Percentiles rank a stretch among this genome's conserved stretches.
phyloP scores from a whole-genome alignment of 257 asterid species.

The Ilex asprella region DNA sequence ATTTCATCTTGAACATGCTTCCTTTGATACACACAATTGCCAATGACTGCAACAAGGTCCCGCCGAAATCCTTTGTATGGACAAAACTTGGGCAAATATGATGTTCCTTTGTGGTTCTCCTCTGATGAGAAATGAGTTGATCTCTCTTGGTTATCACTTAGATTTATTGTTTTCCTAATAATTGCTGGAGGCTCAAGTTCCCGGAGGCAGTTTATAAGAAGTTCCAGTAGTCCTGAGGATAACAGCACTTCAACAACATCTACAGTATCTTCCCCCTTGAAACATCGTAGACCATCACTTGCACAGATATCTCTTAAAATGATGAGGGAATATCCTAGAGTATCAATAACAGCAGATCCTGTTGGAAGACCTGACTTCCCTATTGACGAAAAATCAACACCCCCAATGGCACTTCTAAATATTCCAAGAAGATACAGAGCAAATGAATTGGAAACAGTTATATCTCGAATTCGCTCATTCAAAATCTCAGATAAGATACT shows the following conservation, averaged over 20 bases:
- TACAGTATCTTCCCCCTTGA: constrained; percentile 13
- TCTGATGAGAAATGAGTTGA: too few relatives aligned
- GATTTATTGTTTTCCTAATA: constrained; percentile 42
- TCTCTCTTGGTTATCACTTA: constrained; percentile 12
- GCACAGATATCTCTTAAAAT: constrained; percentile 72
- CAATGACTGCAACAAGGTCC: constrained; percentile 66
- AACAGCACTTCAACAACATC: constrained; percentile 40
- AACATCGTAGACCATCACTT: constrained; percentile 20
- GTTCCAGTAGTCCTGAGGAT: constrained; percentile 54
- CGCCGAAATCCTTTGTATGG: constrained; percentile 83
- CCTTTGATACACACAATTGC: constrained; percentile 59
- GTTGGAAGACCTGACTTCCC: constrained; percentile 55
- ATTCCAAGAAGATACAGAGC: constrained; percentile 34
- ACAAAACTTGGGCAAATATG: constrained; percentile 28
- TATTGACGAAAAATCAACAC: constrained; percentile 37
- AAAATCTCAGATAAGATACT: constrained; percentile 46
- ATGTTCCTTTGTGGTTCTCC: constrained; percentile 2
- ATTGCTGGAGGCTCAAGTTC: constrained; percentile 67
- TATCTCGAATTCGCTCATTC: constrained; percentile 39
- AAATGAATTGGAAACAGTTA: constrained; percentile 33
- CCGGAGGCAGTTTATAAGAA: constrained; percentile 45
- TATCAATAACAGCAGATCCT: constrained; percentile 46
- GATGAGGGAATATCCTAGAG: constrained; percentile 57
- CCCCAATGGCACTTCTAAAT: constrained; percentile 31
- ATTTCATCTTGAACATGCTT: constrained; percentile 64